Evolutionary conservation across 2,329 filamentous ascomycete species (phyloP), one percentile per base, ranked within the genome.

Genomic region (Cladophialophora chaetospira): DNA sequence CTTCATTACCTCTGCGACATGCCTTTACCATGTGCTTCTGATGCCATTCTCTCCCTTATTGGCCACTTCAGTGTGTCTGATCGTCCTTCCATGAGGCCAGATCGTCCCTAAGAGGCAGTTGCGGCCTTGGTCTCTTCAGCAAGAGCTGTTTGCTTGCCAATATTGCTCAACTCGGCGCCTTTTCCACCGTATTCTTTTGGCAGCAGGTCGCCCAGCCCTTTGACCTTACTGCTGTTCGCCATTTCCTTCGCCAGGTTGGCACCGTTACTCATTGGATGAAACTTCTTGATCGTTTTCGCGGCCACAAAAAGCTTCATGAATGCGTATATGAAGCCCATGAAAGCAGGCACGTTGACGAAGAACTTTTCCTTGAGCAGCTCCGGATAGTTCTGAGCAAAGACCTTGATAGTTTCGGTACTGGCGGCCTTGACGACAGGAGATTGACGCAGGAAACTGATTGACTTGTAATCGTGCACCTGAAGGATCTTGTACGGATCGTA

Each of bases 401-500:
- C 80, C 60, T 88, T 82, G 71, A 97, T 95, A 43, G 89, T 92
- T 75, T 92, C 85, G 68, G 85, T 86, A 63, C 85, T 88, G 13
- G 89, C 88, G 3, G 85, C 80, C 72, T 89, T 91, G 73, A 94
- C 86, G 55, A 82, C 79, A 0, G 88, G 82, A 55, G 93, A 87
- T 77, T 89, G 86, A 58, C 90, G 86, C 65, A 97, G 80, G 80
- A 97, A 96, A 68, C 86, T 90, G 70, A 96, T 86, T 61, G 85
- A 87, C 66, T 89, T 84, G 79, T 97, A 97, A 78, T 97, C 93
- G 75, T 97, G 93, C 25, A 97, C 86, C 74, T 97, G 92, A 67
- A 89, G 82, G 78, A 95, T 91, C 74, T 93, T 89, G 76, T 96
- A 95, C 1, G 88, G 89, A 69, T 97, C 93, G 29, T 78, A 77